Base-by-base conservation (phyloP, 2,329 filamentous ascomycete species). In the Alternaria conjuncta region DNA sequence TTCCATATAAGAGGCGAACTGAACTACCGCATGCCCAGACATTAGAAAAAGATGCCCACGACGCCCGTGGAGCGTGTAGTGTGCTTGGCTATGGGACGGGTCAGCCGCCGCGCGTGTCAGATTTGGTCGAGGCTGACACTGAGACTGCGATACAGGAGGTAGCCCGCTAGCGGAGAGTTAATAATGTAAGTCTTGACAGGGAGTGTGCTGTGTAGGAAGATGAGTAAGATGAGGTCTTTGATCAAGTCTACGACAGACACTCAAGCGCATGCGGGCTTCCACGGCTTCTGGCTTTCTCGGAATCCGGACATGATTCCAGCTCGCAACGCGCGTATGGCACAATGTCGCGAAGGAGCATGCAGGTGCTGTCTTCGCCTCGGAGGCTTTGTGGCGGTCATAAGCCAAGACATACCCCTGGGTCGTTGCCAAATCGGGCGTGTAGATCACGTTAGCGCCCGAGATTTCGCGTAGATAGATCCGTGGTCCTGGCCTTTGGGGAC, bases 11-110 rank as follows among this genome's bases (percentile, higher is more conserved):
- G 41, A 64, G 55, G 47, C 26, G 46, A 47, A n/a, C 23, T 30
- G 7, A 5, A 59, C 45, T 21, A 54, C 50, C 46, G 56, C 41
- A 56, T 61, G 41, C 54, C 53, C 36, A 58, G 55, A 49, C 36
- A 61, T 59, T 53, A 47, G 25, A 36, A 62, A 56, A 51, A 28
- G 44, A 51, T 13, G 10, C 47, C 30, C 18, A 56, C 23, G 45
- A 44, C 53, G 55, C 57, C 45, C 55, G 46, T 32, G 47, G n/a
- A 56, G 44, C 30, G 18, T 23, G 45, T 63, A 57, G 59, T 61
- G 61, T 56, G 25, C 67, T 67, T 69, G 65, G 65, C 65, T 8
- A 26, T 60, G 36, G 44, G 45, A 57, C 30, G 55, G 60, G 44
- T 60, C 57, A 57, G 55, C 60, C 62, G 55, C 57, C 56, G 50